Base-by-base conservation (phyloP, 2,329 filamentous ascomycete genomes). In the Bipolaris sorokiniana region DNA sequence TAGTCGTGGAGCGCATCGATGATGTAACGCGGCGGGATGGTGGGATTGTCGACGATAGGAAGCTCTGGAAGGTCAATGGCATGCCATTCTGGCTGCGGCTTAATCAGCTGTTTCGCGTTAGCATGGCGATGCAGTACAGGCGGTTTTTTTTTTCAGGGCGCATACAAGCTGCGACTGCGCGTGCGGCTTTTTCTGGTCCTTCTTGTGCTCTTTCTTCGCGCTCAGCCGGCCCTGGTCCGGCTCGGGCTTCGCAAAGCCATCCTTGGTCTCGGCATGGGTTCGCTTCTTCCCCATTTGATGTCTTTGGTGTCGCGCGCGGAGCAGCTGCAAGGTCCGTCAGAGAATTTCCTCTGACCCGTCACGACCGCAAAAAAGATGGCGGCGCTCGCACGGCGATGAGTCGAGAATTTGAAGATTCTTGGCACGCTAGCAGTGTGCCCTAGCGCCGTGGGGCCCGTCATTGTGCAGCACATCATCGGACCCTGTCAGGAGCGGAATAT, bases 31-130 rank as follows among this genome's bases (percentile, higher is more conserved):
- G 85, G 80, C 34, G 83, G 77, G 36, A 78, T 76, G 50, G 78
- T 76, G 44, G 80, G 74, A 64, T 80, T 78, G 23, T 83, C 77
- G 48, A 79, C 70, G 6, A 64, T 67, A 36, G 82, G 76, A 34
- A 89, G 75, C n/a, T 75, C 59, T 16, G 86, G 83, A 38, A 90
- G 78, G 59, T 82, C 75, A 51, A 82, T 81, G 31, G 84, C 79
- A 73, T 89, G 87, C 88, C 88, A 91, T 73, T 90, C 88, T 18
- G 88, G 83, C 67, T 86, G 82, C 50, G 87, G 86, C 61, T 82
- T 78, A 67, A 90, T 83, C 38, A 80, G 75, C 86, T 88, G 37
- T 58, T 48, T 44, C 28, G 38, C 45, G 56, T 76, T 56, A 72
- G 69, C 55, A 53, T 36, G 41, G 22, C 22, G 23, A 45, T 7